Evolutionary conservation across 2,329 filamentous ascomycete genomes (phyloP).

Genomic region (Didymella segeticola): DNA sequence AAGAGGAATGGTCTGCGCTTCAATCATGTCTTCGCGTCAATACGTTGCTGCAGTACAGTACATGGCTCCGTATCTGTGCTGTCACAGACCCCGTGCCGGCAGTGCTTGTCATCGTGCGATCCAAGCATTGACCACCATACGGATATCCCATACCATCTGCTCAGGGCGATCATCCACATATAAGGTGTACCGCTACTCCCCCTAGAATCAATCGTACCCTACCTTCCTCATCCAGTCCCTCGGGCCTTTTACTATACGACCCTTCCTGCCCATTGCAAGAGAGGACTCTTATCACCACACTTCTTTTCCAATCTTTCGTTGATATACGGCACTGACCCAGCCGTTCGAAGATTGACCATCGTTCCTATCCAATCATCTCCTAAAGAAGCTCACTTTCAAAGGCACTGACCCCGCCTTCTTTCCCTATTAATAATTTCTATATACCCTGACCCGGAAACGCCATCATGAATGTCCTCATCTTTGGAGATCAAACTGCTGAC

Average conservation of each 20-base stretch:
- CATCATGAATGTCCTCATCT: conserved; percentile 63
- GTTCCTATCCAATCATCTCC: conserved; percentile 5
- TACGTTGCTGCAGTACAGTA: conserved; percentile 49
- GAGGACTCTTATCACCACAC: conserved; percentile 12
- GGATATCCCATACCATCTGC: conserved; percentile 33
- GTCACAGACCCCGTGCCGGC: conserved; percentile 48
- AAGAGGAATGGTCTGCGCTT: conserved; percentile 43
- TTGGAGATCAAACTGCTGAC: conserved; percentile 75
- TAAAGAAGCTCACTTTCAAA: conserved; percentile 8
- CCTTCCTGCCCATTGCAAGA: conserved; percentile 20
- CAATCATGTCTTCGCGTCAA: conserved; percentile 50
- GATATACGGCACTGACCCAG: conserved; percentile 19
- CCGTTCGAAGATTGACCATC: conserved; percentile 8
- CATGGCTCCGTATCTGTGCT: conserved; percentile 47
- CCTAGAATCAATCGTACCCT: conserved; percentile 28
- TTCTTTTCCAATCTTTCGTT: conserved; percentile 21
- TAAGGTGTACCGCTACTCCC: conserved; percentile 43
- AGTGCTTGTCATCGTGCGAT: conserved; percentile 47
- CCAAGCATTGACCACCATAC: conserved; percentile 38
- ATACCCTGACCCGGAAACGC: conserved; percentile 29
- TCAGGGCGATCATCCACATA: conserved; percentile 42
- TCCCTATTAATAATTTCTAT: conserved; percentile 26
- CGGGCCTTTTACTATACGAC: conserved; percentile 27
- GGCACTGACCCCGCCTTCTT: conserved; percentile 13
- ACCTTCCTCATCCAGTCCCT: conserved; percentile 34